Evolutionary conservation across 1,284 basidiomycete species (phyloP), one percentile per base, ranked within the genome.

Genomic region (Xerocomus cyaneibrunnescens): DNA sequence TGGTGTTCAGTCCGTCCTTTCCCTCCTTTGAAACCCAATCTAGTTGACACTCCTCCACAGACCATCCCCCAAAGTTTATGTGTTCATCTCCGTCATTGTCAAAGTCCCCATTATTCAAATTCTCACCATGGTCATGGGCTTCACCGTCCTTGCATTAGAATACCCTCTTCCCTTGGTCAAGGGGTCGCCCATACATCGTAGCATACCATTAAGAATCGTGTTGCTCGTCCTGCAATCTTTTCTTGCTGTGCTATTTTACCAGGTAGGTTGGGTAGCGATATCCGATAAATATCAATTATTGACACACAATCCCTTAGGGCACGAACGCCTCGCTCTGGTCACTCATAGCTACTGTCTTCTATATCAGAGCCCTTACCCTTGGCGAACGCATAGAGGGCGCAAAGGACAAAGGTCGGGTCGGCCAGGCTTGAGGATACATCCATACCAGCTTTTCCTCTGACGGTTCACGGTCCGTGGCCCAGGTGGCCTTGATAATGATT

Each of bases 261-360:
- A 93, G 74, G 90, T 88, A 61, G 52, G 80, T 64, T 45, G 27
- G 59, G 78, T 62, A 41, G 25, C 27, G 22, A 43, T 3, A 22
- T n/a, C 13, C n/a, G 17, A 48, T 10, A 35, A 17, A 7, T 36
- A 32, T n/a, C 30, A 12, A 12, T 2, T 19, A 5, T 30, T 64
- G 38, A 61, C 28, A 36, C 23, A 13, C 10, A 3, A 56, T 51
- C 14, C 35, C 45, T 3, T 51, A 90, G 89, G 89, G 89, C 48
- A 89, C 85, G 35, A 91, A 91, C 65, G 84, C 80, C 31, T 81
- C 83, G 23, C 69, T 90, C 54, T 92, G 80, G 73, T 87, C 86
- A 9, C 62, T 87, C 45, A 78, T 88, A 61, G 86, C 86, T n/a
- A 76, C 77, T 35, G 60, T 77, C 52, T 81, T 81, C 64, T 92